Evolutionary conservation across 768 basidiomycete genomes (phyloP).

Genomic region (Pulveroboletus sp.): DNA sequence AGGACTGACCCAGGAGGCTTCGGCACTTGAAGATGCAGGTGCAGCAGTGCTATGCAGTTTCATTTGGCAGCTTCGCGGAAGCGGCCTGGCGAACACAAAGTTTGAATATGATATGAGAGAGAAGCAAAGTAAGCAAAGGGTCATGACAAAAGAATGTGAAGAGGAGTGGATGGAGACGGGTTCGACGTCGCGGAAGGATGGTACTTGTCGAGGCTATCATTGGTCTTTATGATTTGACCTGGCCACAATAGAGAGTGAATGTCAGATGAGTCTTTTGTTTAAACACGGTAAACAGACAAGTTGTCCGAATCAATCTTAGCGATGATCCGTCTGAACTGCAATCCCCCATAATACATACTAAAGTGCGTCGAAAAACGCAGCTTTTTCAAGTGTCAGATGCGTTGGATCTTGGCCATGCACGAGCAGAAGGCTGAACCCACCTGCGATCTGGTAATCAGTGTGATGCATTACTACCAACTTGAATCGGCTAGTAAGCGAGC

Average conservation of each 20-base stretch:
- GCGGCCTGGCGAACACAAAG: constrained; percentile 11
- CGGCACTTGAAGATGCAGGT: background rate
- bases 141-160: constrained; percentile 11
- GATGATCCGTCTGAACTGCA: no score
- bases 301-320: no score
- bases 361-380: no score
- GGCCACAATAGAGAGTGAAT: constrained; percentile 3
- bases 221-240: constrained; percentile 2
- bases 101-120: constrained; percentile 8
- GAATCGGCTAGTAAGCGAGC: no score
- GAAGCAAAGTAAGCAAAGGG: background rate
- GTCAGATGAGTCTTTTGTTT: background rate
- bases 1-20: no score
- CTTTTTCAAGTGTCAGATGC: no score
- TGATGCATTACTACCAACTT: no score
- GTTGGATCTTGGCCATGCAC: no score
- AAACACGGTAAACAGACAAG: background rate
- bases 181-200: background rate
- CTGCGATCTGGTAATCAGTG: no score
- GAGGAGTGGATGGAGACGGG: background rate
- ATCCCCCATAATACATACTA: no score
- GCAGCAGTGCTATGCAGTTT: background rate
- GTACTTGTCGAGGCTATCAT: background rate
- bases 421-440: no score
- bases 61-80: constrained; percentile 11